Base-by-base conservation (phyloP, 257 asterid genomes). In the Solanum appendiculatum region DNA sequence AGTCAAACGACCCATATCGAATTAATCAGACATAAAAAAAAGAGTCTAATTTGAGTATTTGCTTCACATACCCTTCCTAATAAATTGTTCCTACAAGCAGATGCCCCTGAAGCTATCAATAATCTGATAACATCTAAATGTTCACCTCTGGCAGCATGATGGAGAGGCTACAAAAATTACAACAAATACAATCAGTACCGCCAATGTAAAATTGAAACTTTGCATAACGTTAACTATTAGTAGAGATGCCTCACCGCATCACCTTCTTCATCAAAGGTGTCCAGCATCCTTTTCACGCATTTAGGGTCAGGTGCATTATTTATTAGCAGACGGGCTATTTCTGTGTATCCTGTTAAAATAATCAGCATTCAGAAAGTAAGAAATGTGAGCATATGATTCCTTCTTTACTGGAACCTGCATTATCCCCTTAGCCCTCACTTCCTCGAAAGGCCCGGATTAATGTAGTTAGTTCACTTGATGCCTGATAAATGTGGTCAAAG, bases 91-190 rank as follows among this genome's bases (percentile, higher is more conserved):
- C 7, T 88, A 9, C 91, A 85, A 21, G 93, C 96, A 84, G 98
- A 94, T 54, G 98, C 96, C 77, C 98, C 98, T 63, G 88, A 88
- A 83, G 94, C 90, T 58, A 94, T 89, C 92, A 94, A 87, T 86
- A 96, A 84, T 82, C 89, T 89, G 73, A 96, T 85, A 48, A 90
- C 92, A 86, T 90, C 88, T 73, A 70, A 89, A 74, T 92, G 92
- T 90, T 96, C 98, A 7, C 98, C 98, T 87, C 97, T 91, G 66
- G 96, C 98, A 69, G 98, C 98, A 91, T 94, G 96, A 86, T 94
- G 98, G 82, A 96, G 97, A 85, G 98, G 98, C 98, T 94, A 87
- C 27, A 64, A 46, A 46, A 80, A 80, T 80, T 46, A 27, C 36
- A 80, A 80, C 85, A 27, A 80, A 80, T 27, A 29, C 27, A 80